Percentiles rank a stretch among this genome's conserved stretches.
Evolutionary conservation across 495 filamentous ascomycete genomes (phyloP).

Genomic region (Hypoxylon cercidicola): DNA sequence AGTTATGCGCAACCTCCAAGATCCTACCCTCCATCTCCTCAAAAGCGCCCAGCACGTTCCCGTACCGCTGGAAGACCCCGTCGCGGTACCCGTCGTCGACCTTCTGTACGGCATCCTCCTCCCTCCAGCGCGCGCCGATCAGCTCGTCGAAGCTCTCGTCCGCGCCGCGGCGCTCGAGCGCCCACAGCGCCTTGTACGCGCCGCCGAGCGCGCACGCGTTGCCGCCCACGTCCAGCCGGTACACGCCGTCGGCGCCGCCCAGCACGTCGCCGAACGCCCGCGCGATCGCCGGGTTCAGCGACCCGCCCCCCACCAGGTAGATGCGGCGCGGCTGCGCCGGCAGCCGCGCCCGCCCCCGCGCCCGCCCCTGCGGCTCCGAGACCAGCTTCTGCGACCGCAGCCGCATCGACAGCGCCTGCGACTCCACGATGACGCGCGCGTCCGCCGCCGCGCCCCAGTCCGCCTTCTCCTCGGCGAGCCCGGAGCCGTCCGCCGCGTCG

Average conservation of each 20-base stretch:
- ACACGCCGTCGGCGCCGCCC: constrained; percentile 88
- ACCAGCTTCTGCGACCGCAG: constrained; percentile 83
- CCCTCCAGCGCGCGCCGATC: constrained; percentile 83
- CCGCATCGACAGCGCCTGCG: constrained; percentile 88
- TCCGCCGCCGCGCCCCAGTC: constrained; percentile 66
- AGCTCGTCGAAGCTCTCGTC: constrained; percentile 86
- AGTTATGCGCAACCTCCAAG: constrained; percentile 63
- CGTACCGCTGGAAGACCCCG: constrained; percentile 79
- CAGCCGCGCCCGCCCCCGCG: constrained; percentile 57
- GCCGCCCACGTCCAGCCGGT: constrained; percentile 90
- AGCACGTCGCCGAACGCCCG: constrained; percentile 84
- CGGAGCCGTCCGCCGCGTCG: constrained; percentile 57
- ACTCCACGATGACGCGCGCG: constrained; percentile 90
- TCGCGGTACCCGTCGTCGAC: constrained; percentile 83
- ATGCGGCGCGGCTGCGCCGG: constrained; percentile 88
- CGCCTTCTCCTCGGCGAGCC: constrained; percentile 56
- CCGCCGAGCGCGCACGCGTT: constrained; percentile 95
- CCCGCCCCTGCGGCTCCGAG: constrained; percentile 58
- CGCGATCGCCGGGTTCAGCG: constrained; percentile 86
- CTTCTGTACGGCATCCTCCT: constrained; percentile 82
- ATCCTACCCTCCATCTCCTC: constrained; percentile 79
- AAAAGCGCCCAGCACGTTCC: constrained; percentile 78
- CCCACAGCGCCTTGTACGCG: constrained; percentile 98
- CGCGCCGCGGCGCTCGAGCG: constrained; percentile 68
- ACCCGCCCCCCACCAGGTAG: constrained; percentile 93